Evolutionary conservation across 306 rosid genomes (phyloP).

Genomic region (Glycine latifolia): DNA sequence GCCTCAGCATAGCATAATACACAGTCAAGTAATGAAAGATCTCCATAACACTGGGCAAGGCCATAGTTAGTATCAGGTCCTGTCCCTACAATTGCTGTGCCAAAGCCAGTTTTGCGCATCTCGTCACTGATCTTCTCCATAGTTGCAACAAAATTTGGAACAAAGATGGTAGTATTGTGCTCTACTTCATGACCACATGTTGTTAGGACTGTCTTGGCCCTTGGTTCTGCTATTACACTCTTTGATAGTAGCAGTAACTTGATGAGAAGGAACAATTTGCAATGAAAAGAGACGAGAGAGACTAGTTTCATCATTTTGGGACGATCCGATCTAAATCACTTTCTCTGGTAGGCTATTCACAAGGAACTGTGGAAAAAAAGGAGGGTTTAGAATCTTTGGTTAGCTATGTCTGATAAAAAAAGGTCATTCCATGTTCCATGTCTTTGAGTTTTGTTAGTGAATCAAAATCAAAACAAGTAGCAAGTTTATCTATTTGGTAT

Average conservation of each 20-base stretch:
- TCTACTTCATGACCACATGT: slow-evolving; percentile 62
- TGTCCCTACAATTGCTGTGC: slow-evolving; percentile 70
- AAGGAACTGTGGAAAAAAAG: slow-evolving; percentile 26
- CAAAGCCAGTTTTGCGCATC: slow-evolving; percentile 72
- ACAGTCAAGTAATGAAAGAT: slow-evolving; percentile 84
- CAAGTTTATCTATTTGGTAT: background rate
- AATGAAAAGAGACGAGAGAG: slow-evolving; percentile 32
- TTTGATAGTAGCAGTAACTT: slow-evolving; percentile 44
- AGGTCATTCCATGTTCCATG: background rate
- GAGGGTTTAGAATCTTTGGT: slow-evolving; percentile 23
- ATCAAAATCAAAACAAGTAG: background rate
- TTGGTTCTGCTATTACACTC: slow-evolving; percentile 68
- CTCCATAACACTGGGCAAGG: slow-evolving; percentile 93
- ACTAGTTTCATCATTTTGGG: slow-evolving; percentile 53
- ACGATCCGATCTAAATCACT: slow-evolving; percentile 30
- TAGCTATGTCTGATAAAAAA: slow-evolving; percentile 15
- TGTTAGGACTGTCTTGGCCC: slow-evolving; percentile 62
- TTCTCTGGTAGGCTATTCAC: slow-evolving; percentile 37
- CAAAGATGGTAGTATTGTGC: slow-evolving; percentile 64
- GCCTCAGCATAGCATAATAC: slow-evolving; percentile 86
- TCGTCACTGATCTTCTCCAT: slow-evolving; percentile 80
- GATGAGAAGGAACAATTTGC: slow-evolving; percentile 47
- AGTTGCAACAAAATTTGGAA: slow-evolving; percentile 76
- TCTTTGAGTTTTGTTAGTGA: background rate
- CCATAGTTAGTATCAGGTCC: slow-evolving; percentile 79